Conservation (phyloP, 495 filamentous ascomycete species). For the Talaromyces stipitatus region DNA sequence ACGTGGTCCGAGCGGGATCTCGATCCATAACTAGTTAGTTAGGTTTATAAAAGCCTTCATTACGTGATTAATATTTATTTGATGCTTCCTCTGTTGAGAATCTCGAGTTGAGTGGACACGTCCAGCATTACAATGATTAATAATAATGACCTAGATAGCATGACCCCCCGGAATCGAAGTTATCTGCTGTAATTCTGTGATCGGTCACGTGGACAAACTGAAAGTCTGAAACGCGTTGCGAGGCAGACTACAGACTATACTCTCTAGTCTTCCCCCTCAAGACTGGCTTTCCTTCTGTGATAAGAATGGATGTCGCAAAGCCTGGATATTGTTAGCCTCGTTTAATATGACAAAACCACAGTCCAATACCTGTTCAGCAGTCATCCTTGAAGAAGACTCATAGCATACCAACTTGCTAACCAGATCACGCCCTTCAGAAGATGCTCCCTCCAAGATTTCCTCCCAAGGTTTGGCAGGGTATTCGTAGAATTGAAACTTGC, state of each 20-base stretch:
- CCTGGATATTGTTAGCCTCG: constrained; percentile 7
- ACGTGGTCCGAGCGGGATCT: not conserved
- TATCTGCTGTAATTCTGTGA: too few relatives aligned
- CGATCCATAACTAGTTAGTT: too few relatives aligned
- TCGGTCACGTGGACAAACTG: too few relatives aligned
- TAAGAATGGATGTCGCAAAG: constrained; percentile 13
- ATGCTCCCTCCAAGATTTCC: constrained; percentile 40
- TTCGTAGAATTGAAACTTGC: constrained; percentile 53
- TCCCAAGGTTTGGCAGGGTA: constrained; percentile 47
- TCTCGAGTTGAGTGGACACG: too few relatives aligned
- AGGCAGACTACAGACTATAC: too few relatives aligned
- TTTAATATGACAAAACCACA: not conserved
- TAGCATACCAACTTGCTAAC: constrained; percentile 48
- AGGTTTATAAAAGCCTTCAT: too few relatives aligned
- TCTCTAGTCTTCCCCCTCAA: not conserved
- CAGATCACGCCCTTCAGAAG: constrained; percentile 44
- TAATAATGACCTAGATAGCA: too few relatives aligned
- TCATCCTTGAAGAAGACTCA: constrained; percentile 45
- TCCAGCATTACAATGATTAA: too few relatives aligned
- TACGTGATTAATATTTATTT: too few relatives aligned
- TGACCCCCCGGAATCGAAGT: too few relatives aligned
- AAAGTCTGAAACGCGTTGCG: too few relatives aligned
- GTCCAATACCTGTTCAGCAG: constrained; percentile 41
- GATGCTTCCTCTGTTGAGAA: too few relatives aligned
- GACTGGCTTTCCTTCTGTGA: not conserved